A percentile compares a stretch with the other conserved stretches of the same genome.
phyloP scores from a whole-genome alignment of 306 rosid genomes.

The Malus sieversii region DNA sequence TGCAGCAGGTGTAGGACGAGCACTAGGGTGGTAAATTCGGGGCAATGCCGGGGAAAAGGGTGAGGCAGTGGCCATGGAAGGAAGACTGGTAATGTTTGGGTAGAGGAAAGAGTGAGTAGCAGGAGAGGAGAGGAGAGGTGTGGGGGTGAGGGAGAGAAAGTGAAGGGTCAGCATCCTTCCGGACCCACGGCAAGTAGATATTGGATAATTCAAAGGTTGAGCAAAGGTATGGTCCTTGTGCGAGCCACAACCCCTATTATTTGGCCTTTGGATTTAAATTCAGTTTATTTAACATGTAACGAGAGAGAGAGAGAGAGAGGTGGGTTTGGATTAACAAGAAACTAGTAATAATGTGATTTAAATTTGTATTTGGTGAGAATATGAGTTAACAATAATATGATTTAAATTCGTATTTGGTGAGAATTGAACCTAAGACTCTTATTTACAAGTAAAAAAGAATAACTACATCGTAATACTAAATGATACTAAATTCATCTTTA shows the following conservation, averaged over 20 bases:
- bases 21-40: slow-evolving; percentile 16
- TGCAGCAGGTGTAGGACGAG: background rate
- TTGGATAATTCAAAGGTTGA: background rate
- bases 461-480: no score
- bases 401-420: fast-evolving
- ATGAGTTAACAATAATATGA: fast-evolving
- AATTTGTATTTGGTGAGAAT: no score
- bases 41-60: slow-evolving; percentile 33
- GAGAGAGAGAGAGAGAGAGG: no score
- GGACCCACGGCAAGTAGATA: slow-evolving; percentile 19
- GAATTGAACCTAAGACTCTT: no score
- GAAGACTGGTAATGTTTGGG: background rate
- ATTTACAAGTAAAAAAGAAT: no score
- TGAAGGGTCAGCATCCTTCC: slow-evolving; percentile 13
- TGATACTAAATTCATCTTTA: no score
- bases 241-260: background rate
- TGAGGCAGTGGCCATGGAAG: slow-evolving; percentile 37
- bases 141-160: background rate
- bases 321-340: fast-evolving
- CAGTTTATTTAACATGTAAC: no score
- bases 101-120: background rate
- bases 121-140: background rate
- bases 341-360: fast-evolving
- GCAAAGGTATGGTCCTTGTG: background rate
- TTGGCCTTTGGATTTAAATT: background rate